Conservation (phyloP, 805 yeast genomes). For the Saccharomycopsis sp. region DNA sequence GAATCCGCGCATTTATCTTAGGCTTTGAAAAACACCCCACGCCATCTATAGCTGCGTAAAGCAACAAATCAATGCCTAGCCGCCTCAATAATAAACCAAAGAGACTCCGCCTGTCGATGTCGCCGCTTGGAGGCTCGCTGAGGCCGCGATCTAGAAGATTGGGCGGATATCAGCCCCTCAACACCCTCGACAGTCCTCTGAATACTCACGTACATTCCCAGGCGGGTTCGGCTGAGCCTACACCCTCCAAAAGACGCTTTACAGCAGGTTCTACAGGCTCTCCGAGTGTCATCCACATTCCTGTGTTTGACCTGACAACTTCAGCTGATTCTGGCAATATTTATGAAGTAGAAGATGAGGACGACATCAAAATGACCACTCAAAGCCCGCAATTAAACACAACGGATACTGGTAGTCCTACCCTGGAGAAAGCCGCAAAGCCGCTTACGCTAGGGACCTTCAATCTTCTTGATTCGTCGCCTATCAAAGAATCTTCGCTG, state of each 20-base stretch:
- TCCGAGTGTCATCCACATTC: no score
- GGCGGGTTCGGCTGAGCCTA: not conserved
- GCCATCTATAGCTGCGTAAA: no score
- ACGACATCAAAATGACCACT: no score
- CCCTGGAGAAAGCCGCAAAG: not conserved
- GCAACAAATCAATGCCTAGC: no score
- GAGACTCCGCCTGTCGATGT: not conserved
- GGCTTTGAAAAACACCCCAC: not conserved
- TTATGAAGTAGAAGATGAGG: not conserved
- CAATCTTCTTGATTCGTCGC: not conserved
- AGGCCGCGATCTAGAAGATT: not conserved
- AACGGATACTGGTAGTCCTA: no score
- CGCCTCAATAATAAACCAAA: not conserved
- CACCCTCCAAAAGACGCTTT: not conserved
- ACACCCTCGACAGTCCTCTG: slow-evolving; percentile 1
- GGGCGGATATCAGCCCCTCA: not conserved
- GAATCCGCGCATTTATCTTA: not conserved
- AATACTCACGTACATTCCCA: not conserved
- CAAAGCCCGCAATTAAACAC: no score
- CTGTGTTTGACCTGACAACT: no score
- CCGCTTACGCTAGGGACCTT: not conserved
- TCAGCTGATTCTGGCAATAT: no score
- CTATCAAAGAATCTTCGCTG: not conserved
- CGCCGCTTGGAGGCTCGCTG: not conserved
- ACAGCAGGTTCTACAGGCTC: no score